These are phyloP conservation scores for Alternaria sp. DNA, from an alignment of 2,329 filamentous ascomycete genomes.

Conservation along the genomic window DNA sequence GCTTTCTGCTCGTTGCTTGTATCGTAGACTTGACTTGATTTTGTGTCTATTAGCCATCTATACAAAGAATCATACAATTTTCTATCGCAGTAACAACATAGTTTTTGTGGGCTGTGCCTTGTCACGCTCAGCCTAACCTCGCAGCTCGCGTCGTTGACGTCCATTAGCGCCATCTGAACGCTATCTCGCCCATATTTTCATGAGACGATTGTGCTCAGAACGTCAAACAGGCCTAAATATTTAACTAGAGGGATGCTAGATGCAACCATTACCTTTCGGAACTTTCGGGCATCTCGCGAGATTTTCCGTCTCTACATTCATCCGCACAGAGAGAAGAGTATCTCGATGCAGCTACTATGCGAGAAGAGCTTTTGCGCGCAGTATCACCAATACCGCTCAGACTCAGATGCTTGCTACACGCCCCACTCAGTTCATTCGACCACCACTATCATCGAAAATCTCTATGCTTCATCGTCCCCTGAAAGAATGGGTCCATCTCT, in stretches of 20 bases:
- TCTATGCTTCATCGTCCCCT: background rate
- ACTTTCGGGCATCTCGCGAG: too few relatives aligned
- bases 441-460: background rate
- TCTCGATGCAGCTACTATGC: background rate
- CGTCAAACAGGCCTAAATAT: too few relatives aligned
- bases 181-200: background rate
- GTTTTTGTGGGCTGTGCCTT: background rate
- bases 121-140: too few relatives aligned
- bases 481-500: background rate
- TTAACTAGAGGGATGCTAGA: too few relatives aligned
- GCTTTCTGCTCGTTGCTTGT: background rate
- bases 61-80: background rate
- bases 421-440: background rate
- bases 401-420: background rate
- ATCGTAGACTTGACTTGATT: background rate
- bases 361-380: background rate
- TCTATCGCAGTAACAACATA: background rate
- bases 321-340: background rate
- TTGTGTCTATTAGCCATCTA: background rate
- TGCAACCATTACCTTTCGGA: too few relatives aligned
- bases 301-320: background rate
- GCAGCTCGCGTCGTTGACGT: too few relatives aligned
- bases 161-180: too few relatives aligned
- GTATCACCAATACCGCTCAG: slow-evolving; percentile 6
- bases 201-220: too few relatives aligned